phyloP scores from a whole-genome alignment of 345 rosid species.

The Psidium guajava region DNA sequence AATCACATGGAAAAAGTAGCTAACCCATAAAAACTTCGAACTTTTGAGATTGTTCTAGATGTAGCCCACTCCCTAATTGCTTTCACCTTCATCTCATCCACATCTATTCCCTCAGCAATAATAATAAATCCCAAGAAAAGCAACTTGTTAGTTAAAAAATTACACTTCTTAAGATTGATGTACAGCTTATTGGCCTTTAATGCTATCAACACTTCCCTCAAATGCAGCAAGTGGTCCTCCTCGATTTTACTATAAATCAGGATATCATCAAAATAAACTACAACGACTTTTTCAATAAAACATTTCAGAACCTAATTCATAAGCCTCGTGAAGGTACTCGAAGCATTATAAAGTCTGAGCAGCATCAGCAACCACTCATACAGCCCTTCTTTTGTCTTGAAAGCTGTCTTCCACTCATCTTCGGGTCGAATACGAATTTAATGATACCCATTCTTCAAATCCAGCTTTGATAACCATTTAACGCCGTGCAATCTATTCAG shows the following conservation, averaged over 20 bases:
- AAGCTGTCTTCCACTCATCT: no score
- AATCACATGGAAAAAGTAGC: no score
- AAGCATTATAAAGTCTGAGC: no score
- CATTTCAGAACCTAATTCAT: not conserved
- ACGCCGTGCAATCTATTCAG: not conserved
- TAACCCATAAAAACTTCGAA: not conserved
- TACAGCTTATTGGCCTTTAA: no score
- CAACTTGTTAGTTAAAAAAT: not conserved
- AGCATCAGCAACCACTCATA: no score
- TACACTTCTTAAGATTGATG: not conserved
- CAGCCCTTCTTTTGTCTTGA: no score
- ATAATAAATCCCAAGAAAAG: not conserved
- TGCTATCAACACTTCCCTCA: no score
- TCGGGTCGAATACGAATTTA: no score
- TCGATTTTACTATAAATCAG: no score
- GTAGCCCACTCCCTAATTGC: not conserved
- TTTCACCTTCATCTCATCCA: not conserved
- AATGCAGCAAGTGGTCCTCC: no score
- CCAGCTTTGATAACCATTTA: not conserved
- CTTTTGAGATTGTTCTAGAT: not conserved
- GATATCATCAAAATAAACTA: no score
- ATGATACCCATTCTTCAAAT: not conserved
- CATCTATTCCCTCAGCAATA: not conserved
- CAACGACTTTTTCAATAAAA: not conserved
- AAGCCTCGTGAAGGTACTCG: no score